Base-by-base conservation (phyloP, 2,329 filamentous ascomycete species). In the Coniochaeta hoffmannii region DNA sequence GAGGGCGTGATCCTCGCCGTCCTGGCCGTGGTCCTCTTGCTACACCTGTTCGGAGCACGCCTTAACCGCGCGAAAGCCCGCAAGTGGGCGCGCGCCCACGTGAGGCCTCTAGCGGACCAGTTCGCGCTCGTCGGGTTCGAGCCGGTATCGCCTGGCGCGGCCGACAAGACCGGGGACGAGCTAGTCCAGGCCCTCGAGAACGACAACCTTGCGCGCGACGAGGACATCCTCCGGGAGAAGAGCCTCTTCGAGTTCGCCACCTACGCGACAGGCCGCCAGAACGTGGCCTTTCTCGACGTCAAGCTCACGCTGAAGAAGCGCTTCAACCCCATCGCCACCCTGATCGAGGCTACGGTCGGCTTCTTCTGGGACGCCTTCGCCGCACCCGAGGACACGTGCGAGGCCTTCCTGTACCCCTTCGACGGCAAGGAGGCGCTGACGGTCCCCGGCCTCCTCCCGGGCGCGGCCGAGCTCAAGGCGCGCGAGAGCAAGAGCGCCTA, bases 181-280 rank as follows among this genome's bases (percentile, higher is more conserved):
- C 65, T 92, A 59, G 70, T 96, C 65, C 89, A 87, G 74, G 88
- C 62, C 22, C 61, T 70, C 17, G 60, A 59, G 28, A 58, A 59
- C 63, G 62, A 67, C 31, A 69, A 73, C 28, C 64, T 63, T 9
- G 64, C 64, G 62, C 64, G 68, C 63, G 72, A 80, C 15, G 79
- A 85, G 55, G 76, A 77, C 53, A 64, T 93, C 61, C 71, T 97
- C 67, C 90, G 87, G 76, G 90, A 97, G 78, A 94, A 89, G 76
- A 88, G 89, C 55, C 82, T 91, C 58, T 89, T 90, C 65, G 90
- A 97, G 73, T 97, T 86, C 73, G 76, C 87, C 55, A 86, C 87
- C 11, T 99, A 99, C 71, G 90, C 89, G 34, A 92, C 91, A 32
- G 94, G 94, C 55, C 85, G 94, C 63, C 88, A 92, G 78, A 99